A percentile compares a stretch with the other conserved stretches of the same genome.
These are phyloP conservation scores for Russula compacta DNA, from an alignment of 768 basidiomycete species.

Conservation along the genomic window DNA sequence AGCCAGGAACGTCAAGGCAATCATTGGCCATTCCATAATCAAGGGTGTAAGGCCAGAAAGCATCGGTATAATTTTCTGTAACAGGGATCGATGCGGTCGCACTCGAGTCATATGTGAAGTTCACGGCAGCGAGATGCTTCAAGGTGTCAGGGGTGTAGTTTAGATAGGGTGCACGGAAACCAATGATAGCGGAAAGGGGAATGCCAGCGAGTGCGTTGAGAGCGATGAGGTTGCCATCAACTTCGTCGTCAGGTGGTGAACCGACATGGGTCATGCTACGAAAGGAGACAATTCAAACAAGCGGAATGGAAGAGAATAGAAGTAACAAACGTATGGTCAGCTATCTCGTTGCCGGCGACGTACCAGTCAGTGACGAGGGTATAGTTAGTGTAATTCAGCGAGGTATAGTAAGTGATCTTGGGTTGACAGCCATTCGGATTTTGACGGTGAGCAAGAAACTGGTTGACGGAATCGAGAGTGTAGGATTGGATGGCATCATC, in stretches of 20 bases:
- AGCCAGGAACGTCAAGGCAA: conserved; percentile 44
- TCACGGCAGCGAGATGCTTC: conserved; percentile 40
- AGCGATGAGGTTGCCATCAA: conserved; percentile 71
- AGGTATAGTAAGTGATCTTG: conserved; percentile 71
- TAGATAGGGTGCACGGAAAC: conserved; percentile 74
- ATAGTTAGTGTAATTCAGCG: conserved; percentile 66
- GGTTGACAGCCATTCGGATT: conserved; percentile 71
- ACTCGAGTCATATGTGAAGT: conserved; percentile 68
- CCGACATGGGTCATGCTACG: conserved; percentile 72
- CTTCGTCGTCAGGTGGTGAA: conserved; percentile 49
- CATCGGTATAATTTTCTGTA: conserved; percentile 53
- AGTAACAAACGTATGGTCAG: conserved; percentile 56
- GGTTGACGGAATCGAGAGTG: conserved; percentile 63
- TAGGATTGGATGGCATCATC: conserved; percentile 74
- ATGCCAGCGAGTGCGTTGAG: conserved; percentile 74
- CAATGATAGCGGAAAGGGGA: conserved; percentile 50
- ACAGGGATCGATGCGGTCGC: conserved; percentile 55
- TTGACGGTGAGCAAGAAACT: conserved; percentile 62
- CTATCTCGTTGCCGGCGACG: conserved; percentile 77
- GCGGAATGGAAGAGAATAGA: neutral
- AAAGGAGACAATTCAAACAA: neutral
- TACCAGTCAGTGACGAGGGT: conserved; percentile 72
- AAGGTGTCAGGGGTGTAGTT: conserved; percentile 58
- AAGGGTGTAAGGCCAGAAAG: conserved; percentile 78
- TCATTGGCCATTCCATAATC: conserved; percentile 76